Base-by-base conservation (phyloP, 768 basidiomycete genomes). In the Boletus coccyginus region DNA sequence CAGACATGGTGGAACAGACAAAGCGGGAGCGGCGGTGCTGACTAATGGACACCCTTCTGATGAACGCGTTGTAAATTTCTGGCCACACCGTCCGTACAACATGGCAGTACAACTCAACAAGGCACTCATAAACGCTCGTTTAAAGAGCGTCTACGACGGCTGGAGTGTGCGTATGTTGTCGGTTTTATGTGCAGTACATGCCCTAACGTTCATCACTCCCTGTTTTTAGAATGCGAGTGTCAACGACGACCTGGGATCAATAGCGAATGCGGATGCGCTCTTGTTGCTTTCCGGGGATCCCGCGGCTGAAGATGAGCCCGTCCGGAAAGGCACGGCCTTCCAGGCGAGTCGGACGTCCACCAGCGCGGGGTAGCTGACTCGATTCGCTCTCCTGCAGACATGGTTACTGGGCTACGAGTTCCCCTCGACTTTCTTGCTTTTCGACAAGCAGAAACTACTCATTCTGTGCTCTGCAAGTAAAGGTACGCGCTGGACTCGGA, bases 371-470 rank as follows among this genome's bases (percentile, higher is more conserved):
- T 46, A 21, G 50, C 29, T 53, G 50, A 63, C 52, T 49, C 50
- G 47, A 48, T 38, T 3, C 46, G 13, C 47, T 43, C 50, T 29
- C 46, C 39, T 54, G 27, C 61, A 97, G 96, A 95, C 94, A 68
- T 97, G 94, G 92, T 79, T 99, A 17, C 81, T 98, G 39, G 96
- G 95, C 14, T 98, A 94, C 72, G 96, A 99, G 73, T 98, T 98
- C 67, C 97, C 96, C 3, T 93, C 94, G 0, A 98, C 96, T 0
- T 77, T 98, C 31, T 80, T 95, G 55, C 76, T 98, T 19, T 90
- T 98, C 65, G 81, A 86, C 55, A 88, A 88, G 65, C 78, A 87
- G 52, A 89, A 83, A 66, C 74, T 98, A 19, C 77, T 77, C 35
- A 87, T 98, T 40, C 75, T 97, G 29, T 94, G 92, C 60, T 95